Conservation (phyloP, 1,284 basidiomycete genomes). For the Naganishia albida region DNA sequence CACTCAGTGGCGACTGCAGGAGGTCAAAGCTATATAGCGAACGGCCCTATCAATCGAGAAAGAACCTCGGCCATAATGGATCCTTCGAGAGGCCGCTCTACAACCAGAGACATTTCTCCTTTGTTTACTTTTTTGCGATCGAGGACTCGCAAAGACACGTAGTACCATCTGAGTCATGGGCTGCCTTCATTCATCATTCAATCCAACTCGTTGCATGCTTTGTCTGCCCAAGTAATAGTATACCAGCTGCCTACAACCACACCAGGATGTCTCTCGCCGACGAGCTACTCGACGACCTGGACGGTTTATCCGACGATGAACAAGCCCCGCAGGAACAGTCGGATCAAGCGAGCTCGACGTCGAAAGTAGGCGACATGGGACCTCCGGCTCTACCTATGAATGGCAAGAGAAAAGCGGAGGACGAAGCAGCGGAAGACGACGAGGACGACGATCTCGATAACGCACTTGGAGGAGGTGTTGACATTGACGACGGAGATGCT, state of each 20-base stretch:
- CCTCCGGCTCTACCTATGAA: slow-evolving; percentile 46
- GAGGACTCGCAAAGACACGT: not conserved
- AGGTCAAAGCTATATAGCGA: not conserved
- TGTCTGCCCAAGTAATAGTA: not conserved
- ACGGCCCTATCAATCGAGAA: slow-evolving; percentile 12
- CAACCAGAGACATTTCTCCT: not conserved
- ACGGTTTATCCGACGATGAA: slow-evolving; percentile 53
- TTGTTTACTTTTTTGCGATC: not conserved
- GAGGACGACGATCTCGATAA: slow-evolving; percentile 36
- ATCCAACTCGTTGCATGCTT: not conserved
- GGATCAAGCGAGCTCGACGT: slow-evolving; percentile 31
- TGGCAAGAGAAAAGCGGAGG: slow-evolving; percentile 39
- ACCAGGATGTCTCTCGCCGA: slow-evolving; percentile 53
- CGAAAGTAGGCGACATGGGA: slow-evolving; percentile 38
- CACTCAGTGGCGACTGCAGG: not conserved
- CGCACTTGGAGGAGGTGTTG: slow-evolving; percentile 6
- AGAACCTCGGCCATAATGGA: slow-evolving; percentile 2
- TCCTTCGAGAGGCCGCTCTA: slow-evolving; percentile 12
- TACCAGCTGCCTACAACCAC: not conserved
- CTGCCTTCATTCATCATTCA: not conserved
- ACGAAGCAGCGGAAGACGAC: slow-evolving; percentile 32
- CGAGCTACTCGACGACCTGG: slow-evolving; percentile 54
- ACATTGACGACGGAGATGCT: slow-evolving; percentile 30
- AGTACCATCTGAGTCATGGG: slow-evolving; percentile 15
- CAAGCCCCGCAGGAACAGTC: slow-evolving; percentile 37